A percentile compares a stretch with the other conserved stretches of the same genome.
Evolutionary conservation across 805 yeast genomes (phyloP).

Genomic region (Ogataea trehaloabstinens): DNA sequence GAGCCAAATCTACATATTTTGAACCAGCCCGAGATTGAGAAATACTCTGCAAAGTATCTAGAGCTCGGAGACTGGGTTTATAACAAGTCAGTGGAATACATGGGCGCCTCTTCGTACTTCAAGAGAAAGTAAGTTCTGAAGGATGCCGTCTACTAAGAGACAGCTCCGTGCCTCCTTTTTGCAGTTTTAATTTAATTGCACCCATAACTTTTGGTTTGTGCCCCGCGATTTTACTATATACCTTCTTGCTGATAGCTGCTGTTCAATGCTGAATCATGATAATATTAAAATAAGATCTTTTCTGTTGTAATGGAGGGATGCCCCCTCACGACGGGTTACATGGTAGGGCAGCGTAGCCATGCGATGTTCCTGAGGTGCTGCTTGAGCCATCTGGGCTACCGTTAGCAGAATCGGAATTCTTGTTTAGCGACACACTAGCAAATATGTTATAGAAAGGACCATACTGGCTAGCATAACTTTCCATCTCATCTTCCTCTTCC

Average conservation of each 20-base stretch:
- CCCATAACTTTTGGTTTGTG: too few species aligned
- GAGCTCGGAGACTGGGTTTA: conserved; percentile 82
- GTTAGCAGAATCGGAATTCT: conserved; percentile 1
- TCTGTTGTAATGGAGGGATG: too few species aligned
- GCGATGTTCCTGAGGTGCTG: conserved; percentile 5
- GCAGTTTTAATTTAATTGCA: background rate
- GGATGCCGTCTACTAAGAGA: background rate
- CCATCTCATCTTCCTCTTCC: conserved; percentile 33
- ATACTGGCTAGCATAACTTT: conserved; percentile 31
- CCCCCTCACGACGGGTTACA: conserved; percentile 29
- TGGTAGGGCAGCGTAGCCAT: conserved; percentile 29
- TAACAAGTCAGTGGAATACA: conserved; percentile 66
- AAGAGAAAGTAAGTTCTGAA: conserved; percentile 53
- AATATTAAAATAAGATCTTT: too few species aligned
- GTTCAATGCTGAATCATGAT: too few species aligned
- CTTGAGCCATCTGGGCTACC: conserved; percentile 4
- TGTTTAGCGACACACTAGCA: conserved; percentile 17
- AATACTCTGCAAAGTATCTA: conserved; percentile 63
- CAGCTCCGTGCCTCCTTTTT: conserved; percentile 5
- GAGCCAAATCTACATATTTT: conserved; percentile 52
- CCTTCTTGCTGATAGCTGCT: too few species aligned
- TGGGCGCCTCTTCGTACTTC: conserved; percentile 74
- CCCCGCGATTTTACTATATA: too few species aligned
- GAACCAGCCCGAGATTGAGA: conserved; percentile 45
- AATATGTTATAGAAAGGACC: conserved; percentile 34